Evolutionary conservation across 2,329 filamentous ascomycete genomes (phyloP).

Genomic region (Chrysoporthe puriensis): DNA sequence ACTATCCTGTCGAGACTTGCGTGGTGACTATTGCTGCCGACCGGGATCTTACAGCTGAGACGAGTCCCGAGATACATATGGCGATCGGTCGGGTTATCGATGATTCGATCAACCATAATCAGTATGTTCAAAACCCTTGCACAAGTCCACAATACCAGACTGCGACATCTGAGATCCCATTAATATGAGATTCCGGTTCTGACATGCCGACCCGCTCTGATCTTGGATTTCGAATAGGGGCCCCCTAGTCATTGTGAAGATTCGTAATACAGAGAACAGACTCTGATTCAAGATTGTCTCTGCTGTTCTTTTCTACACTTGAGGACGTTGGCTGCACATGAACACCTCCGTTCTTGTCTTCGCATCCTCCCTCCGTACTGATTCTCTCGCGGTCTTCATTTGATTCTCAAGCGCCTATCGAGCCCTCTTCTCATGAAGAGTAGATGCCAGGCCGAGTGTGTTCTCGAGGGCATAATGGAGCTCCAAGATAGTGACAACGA

Average conservation of each 20-base stretch:
- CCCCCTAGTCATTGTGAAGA: not conserved
- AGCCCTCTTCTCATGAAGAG: constrained; percentile 11
- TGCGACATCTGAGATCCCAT: constrained; percentile 12
- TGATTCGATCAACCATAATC: not conserved
- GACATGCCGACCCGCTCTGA: not conserved
- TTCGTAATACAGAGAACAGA: constrained; percentile 16
- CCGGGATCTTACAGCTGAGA: not conserved
- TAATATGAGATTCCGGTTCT: constrained; percentile 4
- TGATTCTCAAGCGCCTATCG: constrained; percentile 2
- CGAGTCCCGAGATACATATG: not conserved
- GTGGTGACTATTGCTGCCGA: not conserved
- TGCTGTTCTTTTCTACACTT: constrained; percentile 11
- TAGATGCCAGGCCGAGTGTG: constrained; percentile 9
- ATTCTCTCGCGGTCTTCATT: not conserved
- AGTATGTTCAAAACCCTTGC: not conserved
- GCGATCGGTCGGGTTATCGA: not conserved
- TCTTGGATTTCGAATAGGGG: not conserved
- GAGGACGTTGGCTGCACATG: not conserved
- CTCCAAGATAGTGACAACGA: constrained; percentile 11
- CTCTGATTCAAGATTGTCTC: constrained; percentile 23
- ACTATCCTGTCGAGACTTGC: too few relatives aligned
- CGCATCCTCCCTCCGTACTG: not conserved
- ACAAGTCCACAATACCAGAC: not conserved
- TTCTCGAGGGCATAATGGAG: constrained; percentile 5
- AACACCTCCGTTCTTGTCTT: not conserved